A percentile compares a stretch with the other conserved stretches of the same genome.
These are phyloP conservation scores for Penicillium sclerotiorum DNA, from an alignment of 2,329 filamentous ascomycete species.

Conservation along the genomic window DNA sequence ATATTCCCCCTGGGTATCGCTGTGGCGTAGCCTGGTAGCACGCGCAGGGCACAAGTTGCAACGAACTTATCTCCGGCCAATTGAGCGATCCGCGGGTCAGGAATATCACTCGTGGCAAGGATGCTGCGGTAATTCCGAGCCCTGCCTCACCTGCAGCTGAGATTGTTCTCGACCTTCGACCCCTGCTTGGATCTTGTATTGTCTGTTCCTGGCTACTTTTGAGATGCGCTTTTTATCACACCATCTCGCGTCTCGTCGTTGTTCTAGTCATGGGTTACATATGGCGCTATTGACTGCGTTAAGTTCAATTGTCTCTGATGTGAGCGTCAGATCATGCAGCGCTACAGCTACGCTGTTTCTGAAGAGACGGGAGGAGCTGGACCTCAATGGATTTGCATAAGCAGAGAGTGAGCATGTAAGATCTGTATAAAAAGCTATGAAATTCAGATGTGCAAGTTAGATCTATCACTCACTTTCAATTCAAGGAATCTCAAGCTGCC, in stretches of 20 bases:
- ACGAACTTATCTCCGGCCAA: conserved; percentile 4
- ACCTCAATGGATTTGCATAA: background rate
- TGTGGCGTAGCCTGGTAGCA: background rate
- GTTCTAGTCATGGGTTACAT: conserved; percentile 4
- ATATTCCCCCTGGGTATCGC: background rate
- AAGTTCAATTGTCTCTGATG: conserved; percentile 3
- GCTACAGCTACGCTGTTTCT: conserved; percentile 6
- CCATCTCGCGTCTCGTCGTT: background rate
- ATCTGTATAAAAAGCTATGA: background rate
- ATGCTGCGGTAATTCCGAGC: background rate
- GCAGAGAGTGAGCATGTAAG: background rate
- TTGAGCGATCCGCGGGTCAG: too few relatives aligned
- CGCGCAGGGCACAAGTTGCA: background rate
- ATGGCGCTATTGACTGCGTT: background rate
- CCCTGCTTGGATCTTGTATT: background rate
- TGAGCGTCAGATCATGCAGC: background rate
- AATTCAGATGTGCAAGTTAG: background rate
- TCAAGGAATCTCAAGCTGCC: too few relatives aligned
- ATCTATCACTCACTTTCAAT: too few relatives aligned
- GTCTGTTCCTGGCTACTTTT: conserved; percentile 2
- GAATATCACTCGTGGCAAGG: conserved; percentile 1
- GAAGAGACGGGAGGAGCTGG: too few relatives aligned
- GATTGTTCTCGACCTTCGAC: background rate
- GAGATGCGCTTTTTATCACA: background rate
- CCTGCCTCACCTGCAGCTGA: background rate